A percentile compares a stretch with the other conserved stretches of the same genome.
Evolutionary conservation across 371 early-diverging fungal genomes (phyloP).

Genomic region (Mucor velutinosus): DNA sequence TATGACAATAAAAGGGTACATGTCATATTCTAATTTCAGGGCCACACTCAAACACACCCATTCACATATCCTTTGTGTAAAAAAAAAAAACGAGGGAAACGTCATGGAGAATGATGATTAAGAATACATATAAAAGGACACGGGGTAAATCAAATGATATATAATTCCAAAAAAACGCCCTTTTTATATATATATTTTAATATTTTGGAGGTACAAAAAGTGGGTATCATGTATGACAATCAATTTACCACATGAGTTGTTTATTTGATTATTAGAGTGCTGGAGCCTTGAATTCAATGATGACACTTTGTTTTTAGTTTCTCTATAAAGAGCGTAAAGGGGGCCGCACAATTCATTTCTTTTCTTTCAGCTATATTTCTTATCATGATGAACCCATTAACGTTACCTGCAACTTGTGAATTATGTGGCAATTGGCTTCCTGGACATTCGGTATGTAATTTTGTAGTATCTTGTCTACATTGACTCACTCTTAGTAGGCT

Average conservation of each 20-base stretch:
- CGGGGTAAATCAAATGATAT: slow-evolving; percentile 2
- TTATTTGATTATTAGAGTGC: background rate
- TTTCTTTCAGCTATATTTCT: background rate
- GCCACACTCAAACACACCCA: background rate
- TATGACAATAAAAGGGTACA: background rate
- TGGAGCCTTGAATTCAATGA: background rate
- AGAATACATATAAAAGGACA: background rate
- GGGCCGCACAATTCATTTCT: background rate
- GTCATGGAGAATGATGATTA: no score
- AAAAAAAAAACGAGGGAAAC: background rate
- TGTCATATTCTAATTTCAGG: background rate
- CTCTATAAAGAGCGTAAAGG: background rate
- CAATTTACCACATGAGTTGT: slow-evolving; percentile 1
- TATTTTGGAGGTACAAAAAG: background rate
- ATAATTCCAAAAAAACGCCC: background rate
- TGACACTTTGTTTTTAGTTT: background rate
- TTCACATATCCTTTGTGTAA: background rate
- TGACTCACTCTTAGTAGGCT: background rate
- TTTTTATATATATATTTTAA: background rate
- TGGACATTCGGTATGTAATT: slow-evolving; percentile 25
- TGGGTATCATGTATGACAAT: background rate
- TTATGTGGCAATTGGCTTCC: slow-evolving; percentile 42
- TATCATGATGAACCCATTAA: slow-evolving; percentile 12
- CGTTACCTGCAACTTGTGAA: slow-evolving; percentile 38
- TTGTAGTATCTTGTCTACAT: background rate